Percentiles rank a stretch among this genome's conserved stretches.
Evolutionary conservation across 2,329 filamentous ascomycete species (phyloP).

Genomic region (Ophiostoma pallidulum): DNA sequence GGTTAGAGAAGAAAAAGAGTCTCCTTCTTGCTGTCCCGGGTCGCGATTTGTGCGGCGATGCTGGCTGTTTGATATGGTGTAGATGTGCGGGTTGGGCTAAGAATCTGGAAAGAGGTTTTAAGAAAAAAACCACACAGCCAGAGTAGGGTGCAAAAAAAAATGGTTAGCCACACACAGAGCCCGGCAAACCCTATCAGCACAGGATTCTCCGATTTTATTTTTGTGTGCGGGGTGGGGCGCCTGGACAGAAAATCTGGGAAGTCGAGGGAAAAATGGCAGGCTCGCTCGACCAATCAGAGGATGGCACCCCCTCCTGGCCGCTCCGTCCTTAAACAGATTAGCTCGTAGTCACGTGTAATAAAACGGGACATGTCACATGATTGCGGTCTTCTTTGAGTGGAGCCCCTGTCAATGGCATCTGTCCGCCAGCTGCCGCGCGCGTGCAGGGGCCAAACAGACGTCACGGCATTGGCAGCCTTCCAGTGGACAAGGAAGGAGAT

Average conservation of each 20-base stretch:
- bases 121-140: constrained; percentile 12
- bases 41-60: constrained; percentile 11
- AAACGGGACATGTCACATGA: neutral
- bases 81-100: constrained; percentile 12
- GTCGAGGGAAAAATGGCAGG: constrained; percentile 9
- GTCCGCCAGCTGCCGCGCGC: constrained; percentile 9
- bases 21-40: constrained; percentile 12
- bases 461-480: constrained; percentile 17
- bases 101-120: constrained; percentile 9
- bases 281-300: constrained; percentile 4
- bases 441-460: constrained; percentile 7
- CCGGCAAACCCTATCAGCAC: constrained; percentile 14
- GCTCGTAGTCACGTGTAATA: constrained; percentile 3
- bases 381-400: no score
- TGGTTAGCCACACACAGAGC: constrained; percentile 11
- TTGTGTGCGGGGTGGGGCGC: constrained; percentile 10
- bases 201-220: constrained; percentile 13
- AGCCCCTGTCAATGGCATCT: no score
- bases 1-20: constrained; percentile 10
- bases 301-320: no score
- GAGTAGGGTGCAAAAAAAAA: constrained; percentile 15
- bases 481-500: neutral
- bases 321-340: no score
- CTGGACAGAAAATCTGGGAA: constrained; percentile 2
- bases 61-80: constrained; percentile 6